These are phyloP conservation scores for Phytophthora megakarya DNA, from an alignment of 352 stramenopile species.

Conservation along the genomic window DNA sequence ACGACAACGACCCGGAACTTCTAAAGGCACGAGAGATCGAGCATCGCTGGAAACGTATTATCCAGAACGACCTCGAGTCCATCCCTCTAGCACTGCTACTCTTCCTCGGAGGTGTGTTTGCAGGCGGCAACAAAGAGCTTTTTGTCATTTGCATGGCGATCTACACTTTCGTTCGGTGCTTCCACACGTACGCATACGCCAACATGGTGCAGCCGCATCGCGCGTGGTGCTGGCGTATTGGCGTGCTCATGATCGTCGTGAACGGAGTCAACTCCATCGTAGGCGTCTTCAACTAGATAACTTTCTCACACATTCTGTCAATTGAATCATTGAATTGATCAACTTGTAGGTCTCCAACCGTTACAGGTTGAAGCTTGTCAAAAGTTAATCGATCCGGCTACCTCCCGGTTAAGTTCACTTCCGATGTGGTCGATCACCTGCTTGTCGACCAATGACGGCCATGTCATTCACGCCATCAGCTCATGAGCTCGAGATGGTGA, in stretches of 20 bases:
- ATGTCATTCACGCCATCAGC: slow-evolving; percentile 35
- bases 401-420: slow-evolving; percentile 26
- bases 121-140: slow-evolving; percentile 39
- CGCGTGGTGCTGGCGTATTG: slow-evolving; percentile 52
- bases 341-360: not conserved
- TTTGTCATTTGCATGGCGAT: slow-evolving; percentile 27
- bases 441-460: slow-evolving; percentile 14
- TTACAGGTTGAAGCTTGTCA: not conserved
- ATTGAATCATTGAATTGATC: not conserved
- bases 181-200: slow-evolving; percentile 59
- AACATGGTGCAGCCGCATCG: slow-evolving; percentile 57
- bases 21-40: slow-evolving; percentile 42
- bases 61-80: slow-evolving; percentile 57
- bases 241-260: slow-evolving; percentile 45
- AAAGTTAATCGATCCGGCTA: slow-evolving; percentile 6
- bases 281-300: slow-evolving; percentile 34
- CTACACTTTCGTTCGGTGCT: slow-evolving; percentile 49
- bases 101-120: slow-evolving; percentile 35
- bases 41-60: slow-evolving; percentile 50
- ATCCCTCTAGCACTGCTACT: slow-evolving; percentile 46
- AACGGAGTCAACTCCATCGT: slow-evolving; percentile 44
- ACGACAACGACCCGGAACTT: slow-evolving; percentile 28
- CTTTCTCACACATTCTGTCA: not conserved
- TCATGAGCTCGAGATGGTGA: slow-evolving; percentile 11
- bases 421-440: not conserved